A percentile compares a stretch with the other conserved stretches of the same genome.
These are phyloP conservation scores for Sporothrix brunneoviolacea DNA, from an alignment of 2,329 filamentous ascomycete species.

Conservation along the genomic window DNA sequence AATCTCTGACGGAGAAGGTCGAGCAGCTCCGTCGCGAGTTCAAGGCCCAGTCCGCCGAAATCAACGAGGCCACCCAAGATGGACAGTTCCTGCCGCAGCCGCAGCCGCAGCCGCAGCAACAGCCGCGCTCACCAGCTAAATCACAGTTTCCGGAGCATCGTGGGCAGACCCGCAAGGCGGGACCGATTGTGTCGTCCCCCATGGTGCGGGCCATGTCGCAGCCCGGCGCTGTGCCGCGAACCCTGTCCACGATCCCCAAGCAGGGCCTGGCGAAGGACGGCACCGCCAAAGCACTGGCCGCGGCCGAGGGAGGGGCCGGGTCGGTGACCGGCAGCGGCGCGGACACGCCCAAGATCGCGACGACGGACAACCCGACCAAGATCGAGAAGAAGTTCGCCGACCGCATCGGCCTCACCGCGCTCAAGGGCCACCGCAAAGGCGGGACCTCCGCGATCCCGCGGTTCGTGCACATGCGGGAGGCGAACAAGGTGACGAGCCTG, in stretches of 20 bases:
- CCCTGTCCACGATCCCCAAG: no score
- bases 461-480: conserved; percentile 68
- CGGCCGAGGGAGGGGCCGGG: not conserved
- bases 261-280: conserved; percentile 24
- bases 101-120: conserved; percentile 17
- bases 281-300: conserved; percentile 25
- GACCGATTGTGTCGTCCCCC: conserved; percentile 43
- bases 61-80: conserved; percentile 13
- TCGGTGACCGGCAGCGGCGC: no score
- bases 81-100: no score
- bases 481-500: conserved; percentile 80
- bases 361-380: conserved; percentile 17
- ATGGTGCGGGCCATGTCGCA: conserved; percentile 49
- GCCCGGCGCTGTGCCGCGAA: conserved; percentile 42
- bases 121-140: not conserved
- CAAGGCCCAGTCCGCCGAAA: conserved; percentile 28
- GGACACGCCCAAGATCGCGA: conserved; percentile 12
- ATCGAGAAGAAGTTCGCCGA: conserved; percentile 72
- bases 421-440: conserved; percentile 54
- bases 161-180: conserved; percentile 37
- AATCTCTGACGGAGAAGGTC: conserved; percentile 37
- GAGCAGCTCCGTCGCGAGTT: conserved; percentile 48
- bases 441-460: conserved; percentile 78
- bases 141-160: conserved; percentile 17
- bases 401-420: conserved; percentile 56